phyloP scores from a whole-genome alignment of 768 basidiomycete species.

The Leccinum boreale region DNA sequence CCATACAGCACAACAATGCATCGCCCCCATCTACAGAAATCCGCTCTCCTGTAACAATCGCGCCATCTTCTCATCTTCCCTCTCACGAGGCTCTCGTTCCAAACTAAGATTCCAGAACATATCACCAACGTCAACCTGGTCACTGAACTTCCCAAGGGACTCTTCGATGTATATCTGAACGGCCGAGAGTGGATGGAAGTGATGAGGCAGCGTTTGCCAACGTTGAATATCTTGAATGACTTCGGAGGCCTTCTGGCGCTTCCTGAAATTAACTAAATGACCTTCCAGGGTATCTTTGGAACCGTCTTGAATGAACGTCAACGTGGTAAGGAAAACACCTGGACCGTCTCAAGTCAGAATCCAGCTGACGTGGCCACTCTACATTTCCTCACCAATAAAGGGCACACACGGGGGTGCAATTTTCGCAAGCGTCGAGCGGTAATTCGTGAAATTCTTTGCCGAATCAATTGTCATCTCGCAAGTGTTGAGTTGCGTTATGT shows the following conservation, averaged over 20 bases:
- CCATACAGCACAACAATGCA: conserved; percentile 21
- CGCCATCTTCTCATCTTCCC: conserved; percentile 97
- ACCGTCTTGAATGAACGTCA: conserved; percentile 98
- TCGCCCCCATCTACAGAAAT: conserved; percentile 51
- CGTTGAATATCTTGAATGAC: conserved; percentile 96
- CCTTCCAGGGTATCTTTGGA: conserved; percentile 81
- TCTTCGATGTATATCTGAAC: conserved; percentile 79
- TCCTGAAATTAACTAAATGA: conserved; percentile 89
- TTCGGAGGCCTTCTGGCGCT: conserved; percentile 93
- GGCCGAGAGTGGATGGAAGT: conserved; percentile 63
- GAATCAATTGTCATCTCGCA: conserved; percentile 91
- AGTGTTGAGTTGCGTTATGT: conserved; percentile 66
- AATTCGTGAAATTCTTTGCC: conserved; percentile 92
- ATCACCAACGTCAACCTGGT: conserved; percentile 67
- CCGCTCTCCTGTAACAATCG: conserved; percentile 84
- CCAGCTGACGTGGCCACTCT: not conserved
- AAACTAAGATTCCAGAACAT: conserved; percentile 84
- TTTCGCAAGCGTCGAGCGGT: conserved; percentile 76
- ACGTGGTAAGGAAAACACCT: conserved; percentile 94
- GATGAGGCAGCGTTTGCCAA: conserved; percentile 91
- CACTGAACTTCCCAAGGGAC: conserved; percentile 66
- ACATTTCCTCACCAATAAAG: conserved; percentile 72
- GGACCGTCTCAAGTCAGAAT: conserved; percentile 2
- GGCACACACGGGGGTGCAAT: conserved; percentile 94
- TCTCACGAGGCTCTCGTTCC: conserved; percentile 87